Evolutionary conservation across 257 asterid species (phyloP).

Genomic region (Primulina eburnea): DNA sequence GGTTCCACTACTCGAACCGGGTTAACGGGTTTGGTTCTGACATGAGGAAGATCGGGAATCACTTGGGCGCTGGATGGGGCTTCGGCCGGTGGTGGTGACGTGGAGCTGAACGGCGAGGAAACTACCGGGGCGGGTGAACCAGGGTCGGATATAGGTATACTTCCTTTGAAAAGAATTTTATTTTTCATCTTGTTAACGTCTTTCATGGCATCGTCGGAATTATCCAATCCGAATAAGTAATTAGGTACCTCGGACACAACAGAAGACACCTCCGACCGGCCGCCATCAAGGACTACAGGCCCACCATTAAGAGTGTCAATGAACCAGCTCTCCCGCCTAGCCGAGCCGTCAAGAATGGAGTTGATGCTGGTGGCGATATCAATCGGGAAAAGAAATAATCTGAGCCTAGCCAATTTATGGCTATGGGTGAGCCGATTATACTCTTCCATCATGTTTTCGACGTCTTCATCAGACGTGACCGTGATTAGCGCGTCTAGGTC

Average conservation of each 20-base stretch:
- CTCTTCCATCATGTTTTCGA: conserved; percentile 94
- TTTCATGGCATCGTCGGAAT: conserved; percentile 53
- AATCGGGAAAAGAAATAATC: conserved; percentile 60
- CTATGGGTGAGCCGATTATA: conserved; percentile 65
- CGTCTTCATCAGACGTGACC: conserved; percentile 74
- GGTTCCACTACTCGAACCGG: conserved; percentile 31
- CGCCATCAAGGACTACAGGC: conserved; percentile 60
- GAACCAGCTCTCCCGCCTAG: conserved; percentile 85
- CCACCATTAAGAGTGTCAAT: conserved; percentile 83
- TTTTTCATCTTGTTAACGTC: conserved; percentile 35
- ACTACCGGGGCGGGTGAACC: conserved; percentile 69
- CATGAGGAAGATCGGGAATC: conserved; percentile 80
- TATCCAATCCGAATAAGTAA: conserved; percentile 84
- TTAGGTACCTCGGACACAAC: conserved; percentile 87
- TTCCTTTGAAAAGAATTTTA: conserved; percentile 39
- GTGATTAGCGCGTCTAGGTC: conserved; percentile 85
- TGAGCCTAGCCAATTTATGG: conserved; percentile 63
- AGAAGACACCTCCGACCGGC: conserved; percentile 83
- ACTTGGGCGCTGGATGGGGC: conserved; percentile 35
- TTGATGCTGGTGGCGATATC: conserved; percentile 52
- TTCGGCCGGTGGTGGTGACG: conserved; percentile 55
- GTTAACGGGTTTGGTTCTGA: conserved; percentile 55
- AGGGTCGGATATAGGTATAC: conserved; percentile 58
- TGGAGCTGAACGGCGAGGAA: conserved; percentile 69
- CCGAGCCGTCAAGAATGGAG: conserved; percentile 87